Evolutionary conservation across 768 basidiomycete genomes (phyloP), one percentile per base, ranked within the genome.

Genomic region (Boletus reticuloceps): DNA sequence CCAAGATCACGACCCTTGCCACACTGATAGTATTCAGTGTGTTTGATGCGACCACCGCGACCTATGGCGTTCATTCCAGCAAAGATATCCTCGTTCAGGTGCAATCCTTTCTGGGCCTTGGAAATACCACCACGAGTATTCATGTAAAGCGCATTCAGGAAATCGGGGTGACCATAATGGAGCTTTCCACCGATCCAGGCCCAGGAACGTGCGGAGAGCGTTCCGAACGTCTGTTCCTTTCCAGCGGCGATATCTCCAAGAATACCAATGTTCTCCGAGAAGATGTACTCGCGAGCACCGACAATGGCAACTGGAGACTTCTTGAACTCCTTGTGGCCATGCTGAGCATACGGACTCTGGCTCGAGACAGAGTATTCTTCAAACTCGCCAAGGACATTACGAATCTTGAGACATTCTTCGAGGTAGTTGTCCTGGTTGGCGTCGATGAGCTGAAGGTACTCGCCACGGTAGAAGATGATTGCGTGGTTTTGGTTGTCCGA

Each of bases 401-500:
- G 85, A 69, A 99, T 98, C 82, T 99, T 99, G 67, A 99, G 83
- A 77, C 96, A 98, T 70, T 99, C 97, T 73, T 99, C 97, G 58
- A 99, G 86, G 68, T 99, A 99, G 75, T 99, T 98, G 76, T 99
- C 97, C 77, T 99, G 96, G 70, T 99, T 99, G 72, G 97, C 97
- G 63, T 99, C 97, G 70, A 99, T 98, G 59, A 99, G 91, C 76
- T 99, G 97, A 5, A 99, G 79, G 73, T 98, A 99, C 75, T 98
- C 97, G 64, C 97, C 97, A 57, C 97, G 93, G 75, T 98, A 98
- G 79, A 98, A 99, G 73, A 99, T 86, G 72, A 99, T 95, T 29
- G 97, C 96, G 64, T 99, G 97, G 72, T 99, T 98, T 82, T 98
- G 97, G 74, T 99, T 99, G 78, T 99, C 97, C 25, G 94, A 96